Evolutionary conservation across 2,329 filamentous ascomycete genomes (phyloP), one percentile per base, ranked within the genome.

Genomic region (Phoma herbarum): DNA sequence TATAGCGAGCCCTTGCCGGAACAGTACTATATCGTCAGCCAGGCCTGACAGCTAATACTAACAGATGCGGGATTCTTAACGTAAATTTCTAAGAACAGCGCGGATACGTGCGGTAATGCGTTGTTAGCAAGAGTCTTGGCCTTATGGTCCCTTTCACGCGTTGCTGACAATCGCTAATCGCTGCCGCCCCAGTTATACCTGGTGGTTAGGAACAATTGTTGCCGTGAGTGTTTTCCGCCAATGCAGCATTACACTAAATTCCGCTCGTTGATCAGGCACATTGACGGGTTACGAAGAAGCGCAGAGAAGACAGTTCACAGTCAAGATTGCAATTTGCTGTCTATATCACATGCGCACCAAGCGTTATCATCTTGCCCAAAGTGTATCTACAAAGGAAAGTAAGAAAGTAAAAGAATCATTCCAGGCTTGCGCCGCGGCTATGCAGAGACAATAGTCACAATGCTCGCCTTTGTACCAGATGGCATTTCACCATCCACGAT

Each of bases 361-460:
- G 41, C 50, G 26, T 42, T 6, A 33, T 54, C 50, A 29, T 59
- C 59, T 51, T 53, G 53, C 39, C 48, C 28, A 50, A 52, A 60
- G 29, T 31, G 26, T 60, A 61, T 57, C 16, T 51, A 54, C 54
- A 52, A 63, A 67, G 42, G 52, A 57, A 62, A 62, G 53, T 48
- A 26, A 57, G 45, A 42, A 50, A 48, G 28, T 25, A 25, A 44
- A 54, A 55, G 28, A 57, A 9, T 31, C 42, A 61, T 50, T 59
- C 39, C 47, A 28, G 29, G 59, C 9, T 43, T 67, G 67, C 66
- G 62, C 69, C 68, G 43, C 35, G 59, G 63, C 65, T 66, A 68
- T 70, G 69, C 68, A 66, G 65, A 49, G 58, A 43, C 44, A 63
- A 31, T 23, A 46, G 29, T 33, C 59, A 51, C 58, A 44, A 29